Evolutionary conservation across 164 flowering plant species (phyloP), one percentile per base, ranked within the genome.

Genomic region (Protea cynaroides): DNA sequence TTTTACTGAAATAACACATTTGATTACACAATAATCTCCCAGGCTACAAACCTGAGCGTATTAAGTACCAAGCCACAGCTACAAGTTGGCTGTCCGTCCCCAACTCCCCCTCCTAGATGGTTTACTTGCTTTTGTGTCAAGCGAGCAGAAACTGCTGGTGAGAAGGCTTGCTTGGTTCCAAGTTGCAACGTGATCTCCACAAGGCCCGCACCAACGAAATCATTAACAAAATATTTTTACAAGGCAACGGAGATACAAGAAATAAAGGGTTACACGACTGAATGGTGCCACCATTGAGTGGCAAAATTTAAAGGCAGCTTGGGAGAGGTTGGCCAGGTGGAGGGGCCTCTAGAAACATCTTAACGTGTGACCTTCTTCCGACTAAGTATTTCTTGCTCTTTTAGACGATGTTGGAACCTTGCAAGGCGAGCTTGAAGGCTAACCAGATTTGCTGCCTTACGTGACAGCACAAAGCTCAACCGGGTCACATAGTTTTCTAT

Each of bases 391-490:
- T 95, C 97, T 72, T 89, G 97, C 59, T 95, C 97, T 72, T 88
- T 95, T 2, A 95, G 77, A 22, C 96, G 89, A 63, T 95, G 96
- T 72, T 95, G 99, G 74, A 95, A 95, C 72, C 97, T 83, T 54
- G 97, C 96, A 49, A 95, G 84, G 40, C 97, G 97, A 68, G 97
- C 92, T 77, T 95, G 99, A 44, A 95, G 97, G 73, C 97, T 83
- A 25, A 90, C 97, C 64, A 95, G 72, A 65, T 96, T 83, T 2
- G 99, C 97, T 10, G 96, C 96, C 76, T 95, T 95, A 64, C 96
- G 87, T 7, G 97, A 90, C 53, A 95, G 92, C 75, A 95, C 92
- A 76, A 86, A 87, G 72, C 92, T 87, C 74, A 95, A 68, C 78
- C 88, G 97, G 44, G 88, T 75, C 66, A 95, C 96, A 58, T 92